Evolutionary conservation across 129 eudicot genomes (phyloP).

Genomic region (Lactuca sativa): DNA sequence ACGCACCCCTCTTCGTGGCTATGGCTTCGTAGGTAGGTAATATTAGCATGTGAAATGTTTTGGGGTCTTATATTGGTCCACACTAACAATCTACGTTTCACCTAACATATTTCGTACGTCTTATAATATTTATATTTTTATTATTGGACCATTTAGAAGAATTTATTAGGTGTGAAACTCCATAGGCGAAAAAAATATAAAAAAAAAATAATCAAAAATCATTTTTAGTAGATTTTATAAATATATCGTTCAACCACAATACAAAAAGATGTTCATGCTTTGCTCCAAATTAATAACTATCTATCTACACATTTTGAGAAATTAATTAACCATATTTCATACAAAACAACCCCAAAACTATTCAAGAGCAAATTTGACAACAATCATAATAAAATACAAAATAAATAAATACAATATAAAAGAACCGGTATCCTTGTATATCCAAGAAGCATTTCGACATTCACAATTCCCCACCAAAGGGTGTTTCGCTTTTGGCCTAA

Average conservation of each 20-base stretch:
- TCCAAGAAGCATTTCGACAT: too few species aligned
- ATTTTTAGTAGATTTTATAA: background rate
- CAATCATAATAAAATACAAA: background rate
- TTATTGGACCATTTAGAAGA: background rate
- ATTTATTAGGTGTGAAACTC: slow-evolving; percentile 3
- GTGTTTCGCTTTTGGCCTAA: too few species aligned
- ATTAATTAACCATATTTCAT: background rate
- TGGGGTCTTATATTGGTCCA: slow-evolving; percentile 7
- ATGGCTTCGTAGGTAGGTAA: background rate
- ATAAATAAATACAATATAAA: too few species aligned
- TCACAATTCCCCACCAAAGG: too few species aligned
- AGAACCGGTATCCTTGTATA: too few species aligned
- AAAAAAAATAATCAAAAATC: background rate
- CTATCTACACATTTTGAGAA: background rate
- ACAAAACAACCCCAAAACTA: background rate
- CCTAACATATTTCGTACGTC: background rate
- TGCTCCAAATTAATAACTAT: background rate
- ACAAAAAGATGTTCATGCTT: background rate
- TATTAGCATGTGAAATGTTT: slow-evolving; percentile 8
- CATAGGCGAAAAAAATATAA: background rate
- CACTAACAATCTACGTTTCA: background rate
- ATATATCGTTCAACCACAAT: background rate
- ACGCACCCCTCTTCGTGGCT: background rate
- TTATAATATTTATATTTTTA: background rate
- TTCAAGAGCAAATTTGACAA: background rate